A percentile compares a stretch with the other conserved stretches of the same genome.
phyloP scores from a whole-genome alignment of 2,329 filamentous ascomycete genomes.

The Hypoxylon sp. region DNA sequence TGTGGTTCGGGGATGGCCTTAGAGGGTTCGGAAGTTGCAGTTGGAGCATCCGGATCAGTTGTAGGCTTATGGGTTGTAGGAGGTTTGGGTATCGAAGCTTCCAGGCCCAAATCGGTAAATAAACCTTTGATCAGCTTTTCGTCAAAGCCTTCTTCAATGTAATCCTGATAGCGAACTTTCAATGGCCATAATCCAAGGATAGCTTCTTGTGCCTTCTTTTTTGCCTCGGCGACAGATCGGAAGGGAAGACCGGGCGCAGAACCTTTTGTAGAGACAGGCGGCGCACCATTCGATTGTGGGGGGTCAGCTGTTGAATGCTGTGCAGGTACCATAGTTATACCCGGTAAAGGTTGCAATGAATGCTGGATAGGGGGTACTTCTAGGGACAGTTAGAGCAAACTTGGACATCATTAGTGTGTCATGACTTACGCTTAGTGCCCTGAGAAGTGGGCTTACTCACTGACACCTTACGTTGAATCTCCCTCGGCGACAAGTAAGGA shows the following conservation, averaged over 20 bases:
- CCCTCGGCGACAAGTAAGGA: constrained; percentile 65
- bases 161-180: constrained; percentile 80
- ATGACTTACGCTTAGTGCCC: constrained; percentile 47
- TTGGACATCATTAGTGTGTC: not conserved
- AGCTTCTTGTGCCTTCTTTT: constrained; percentile 75
- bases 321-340: constrained; percentile 9
- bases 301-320: constrained; percentile 2
- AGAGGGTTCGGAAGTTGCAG: constrained; percentile 13
- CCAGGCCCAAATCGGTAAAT: constrained; percentile 78
- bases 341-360: constrained; percentile 33
- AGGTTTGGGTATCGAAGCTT: constrained; percentile 56
- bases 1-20: constrained; percentile 28
- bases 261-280: constrained; percentile 13
- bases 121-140: constrained; percentile 72
- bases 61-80: constrained; percentile 22
- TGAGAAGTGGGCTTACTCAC: constrained; percentile 44
- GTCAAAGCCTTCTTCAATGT: constrained; percentile 81
- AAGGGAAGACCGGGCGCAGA: constrained; percentile 32
- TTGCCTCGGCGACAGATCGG: constrained; percentile 59
- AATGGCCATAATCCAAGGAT: constrained; percentile 75
- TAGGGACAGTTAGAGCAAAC: constrained; percentile 31
- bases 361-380: constrained; percentile 17
- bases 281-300: constrained; percentile 16
- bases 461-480: constrained; percentile 56
- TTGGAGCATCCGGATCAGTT: constrained; percentile 15